A percentile compares a stretch with the other conserved stretches of the same genome.
These are phyloP conservation scores for Solanum appendiculatum DNA, from an alignment of 257 asterid species.

Conservation along the genomic window DNA sequence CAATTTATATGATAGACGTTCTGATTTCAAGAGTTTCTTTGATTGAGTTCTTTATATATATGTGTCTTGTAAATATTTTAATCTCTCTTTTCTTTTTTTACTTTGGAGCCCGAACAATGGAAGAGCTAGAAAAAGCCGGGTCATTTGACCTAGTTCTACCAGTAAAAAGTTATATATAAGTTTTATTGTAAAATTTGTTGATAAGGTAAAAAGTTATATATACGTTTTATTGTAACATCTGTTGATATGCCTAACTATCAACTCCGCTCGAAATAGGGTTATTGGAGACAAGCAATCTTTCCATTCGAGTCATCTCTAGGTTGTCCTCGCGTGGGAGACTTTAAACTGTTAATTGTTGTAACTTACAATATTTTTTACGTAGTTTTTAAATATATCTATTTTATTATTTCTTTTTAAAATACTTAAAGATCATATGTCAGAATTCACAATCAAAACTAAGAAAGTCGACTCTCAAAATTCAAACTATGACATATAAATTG, in stretches of 20 bases:
- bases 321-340: accelerated
- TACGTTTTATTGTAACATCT: background rate
- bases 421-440: background rate
- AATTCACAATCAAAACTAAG: background rate
- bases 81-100: background rate
- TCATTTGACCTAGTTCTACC: background rate
- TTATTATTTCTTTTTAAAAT: background rate
- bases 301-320: background rate
- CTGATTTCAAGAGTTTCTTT: background rate
- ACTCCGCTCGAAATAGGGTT: background rate
- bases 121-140: background rate
- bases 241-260: background rate
- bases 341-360: background rate
- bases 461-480: background rate
- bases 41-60: too few species aligned
- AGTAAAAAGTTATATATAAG: too few species aligned
- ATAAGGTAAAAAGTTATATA: too few species aligned
- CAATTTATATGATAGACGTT: background rate
- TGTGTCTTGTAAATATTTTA: too few species aligned
- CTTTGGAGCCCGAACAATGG: background rate
- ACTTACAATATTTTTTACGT: background rate
- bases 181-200: too few species aligned
- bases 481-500: background rate
- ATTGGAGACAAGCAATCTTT: background rate
- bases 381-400: background rate